These are phyloP conservation scores for Phoma sp. DNA, from an alignment of 2,329 filamentous ascomycete species.

Conservation along the genomic window DNA sequence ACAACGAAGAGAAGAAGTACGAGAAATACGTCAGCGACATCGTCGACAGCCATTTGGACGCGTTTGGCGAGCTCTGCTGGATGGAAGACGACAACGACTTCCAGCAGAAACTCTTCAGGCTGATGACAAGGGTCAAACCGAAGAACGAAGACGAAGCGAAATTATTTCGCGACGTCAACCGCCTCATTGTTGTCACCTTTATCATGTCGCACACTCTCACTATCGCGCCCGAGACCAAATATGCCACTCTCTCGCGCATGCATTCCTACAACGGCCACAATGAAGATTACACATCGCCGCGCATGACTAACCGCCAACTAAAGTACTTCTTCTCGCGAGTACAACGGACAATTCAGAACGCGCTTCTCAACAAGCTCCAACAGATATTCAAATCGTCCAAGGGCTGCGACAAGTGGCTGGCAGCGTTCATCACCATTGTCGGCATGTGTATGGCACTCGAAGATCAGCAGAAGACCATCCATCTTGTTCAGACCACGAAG, in stretches of 20 bases:
- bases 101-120: conserved; percentile 51
- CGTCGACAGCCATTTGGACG: conserved; percentile 50
- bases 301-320: conserved; percentile 58
- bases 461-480: conserved; percentile 56
- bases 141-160: conserved; percentile 51
- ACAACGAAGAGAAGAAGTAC: conserved; percentile 54
- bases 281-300: conserved; percentile 49
- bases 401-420: conserved; percentile 56
- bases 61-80: conserved; percentile 54
- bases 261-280: conserved; percentile 44
- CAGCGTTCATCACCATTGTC: conserved; percentile 55
- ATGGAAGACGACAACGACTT: conserved; percentile 56
- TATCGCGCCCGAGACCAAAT: conserved; percentile 51
- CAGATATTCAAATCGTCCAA: conserved; percentile 55
- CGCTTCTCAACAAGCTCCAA: conserved; percentile 56
- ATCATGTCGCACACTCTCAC: conserved; percentile 59
- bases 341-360: conserved; percentile 51
- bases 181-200: conserved; percentile 57
- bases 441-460: conserved; percentile 59
- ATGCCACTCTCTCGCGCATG: conserved; percentile 48
- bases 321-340: conserved; percentile 59
- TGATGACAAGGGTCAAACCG: conserved; percentile 50
- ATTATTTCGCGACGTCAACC: conserved; percentile 54
- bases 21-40: conserved; percentile 55
- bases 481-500: conserved; percentile 53